These are phyloP conservation scores for Alternaria consortialis DNA, from an alignment of 2,329 filamentous ascomycete species.

Conservation along the genomic window DNA sequence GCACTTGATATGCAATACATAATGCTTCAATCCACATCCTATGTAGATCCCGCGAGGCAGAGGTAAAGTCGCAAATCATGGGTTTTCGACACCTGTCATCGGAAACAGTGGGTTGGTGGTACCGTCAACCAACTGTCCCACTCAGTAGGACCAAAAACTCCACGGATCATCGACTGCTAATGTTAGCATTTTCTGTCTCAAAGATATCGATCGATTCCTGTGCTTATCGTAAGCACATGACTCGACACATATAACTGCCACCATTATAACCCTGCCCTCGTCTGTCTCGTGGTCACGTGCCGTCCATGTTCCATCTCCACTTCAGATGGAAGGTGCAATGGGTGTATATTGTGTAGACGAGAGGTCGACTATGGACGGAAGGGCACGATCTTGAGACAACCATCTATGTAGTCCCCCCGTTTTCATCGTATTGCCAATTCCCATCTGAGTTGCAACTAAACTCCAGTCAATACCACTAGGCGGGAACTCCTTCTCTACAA, in stretches of 20 bases:
- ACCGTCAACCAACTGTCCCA: neutral
- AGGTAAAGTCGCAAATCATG: neutral
- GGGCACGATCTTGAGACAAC: neutral
- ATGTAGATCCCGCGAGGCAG: neutral
- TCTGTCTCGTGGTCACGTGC: neutral
- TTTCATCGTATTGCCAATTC: neutral
- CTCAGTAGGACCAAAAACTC: neutral
- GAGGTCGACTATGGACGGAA: neutral
- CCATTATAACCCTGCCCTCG: neutral
- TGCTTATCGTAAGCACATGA: neutral
- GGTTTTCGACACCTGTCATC: neutral
- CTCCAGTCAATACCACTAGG: neutral
- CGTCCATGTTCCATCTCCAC: neutral
- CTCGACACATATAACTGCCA: slow-evolving; percentile 1
- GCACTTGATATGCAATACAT: too few species aligned
- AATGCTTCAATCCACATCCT: too few species aligned
- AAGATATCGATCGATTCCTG: neutral
- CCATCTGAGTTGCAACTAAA: neutral
- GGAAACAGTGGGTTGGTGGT: neutral
- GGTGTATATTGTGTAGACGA: neutral
- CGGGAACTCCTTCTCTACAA: neutral
- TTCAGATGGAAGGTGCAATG: neutral
- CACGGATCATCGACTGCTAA: neutral
- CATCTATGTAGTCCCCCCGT: neutral
- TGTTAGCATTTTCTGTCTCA: neutral